phyloP scores from a whole-genome alignment of 192 early-diverging fungal genomes.

The Dissophora globulifera region DNA sequence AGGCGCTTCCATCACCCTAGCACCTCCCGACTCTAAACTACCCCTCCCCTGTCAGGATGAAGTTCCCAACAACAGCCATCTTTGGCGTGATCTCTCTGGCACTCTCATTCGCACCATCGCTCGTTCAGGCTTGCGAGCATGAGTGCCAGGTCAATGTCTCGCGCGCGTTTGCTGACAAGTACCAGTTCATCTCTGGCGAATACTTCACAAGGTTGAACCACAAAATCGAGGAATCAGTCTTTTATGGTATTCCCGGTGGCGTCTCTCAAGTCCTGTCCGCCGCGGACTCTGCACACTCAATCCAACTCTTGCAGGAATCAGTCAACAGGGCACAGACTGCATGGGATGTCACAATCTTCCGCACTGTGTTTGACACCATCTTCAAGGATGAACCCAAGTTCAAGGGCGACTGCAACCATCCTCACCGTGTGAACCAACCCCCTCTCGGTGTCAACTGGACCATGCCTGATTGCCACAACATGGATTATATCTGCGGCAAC shows the following conservation, averaged over 20 bases:
- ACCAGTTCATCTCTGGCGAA: conserved; percentile 39
- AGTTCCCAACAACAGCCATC: not conserved
- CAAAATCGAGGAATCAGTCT: conserved; percentile 18
- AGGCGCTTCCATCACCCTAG: too few species aligned
- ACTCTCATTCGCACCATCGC: not conserved
- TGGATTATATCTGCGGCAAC: conserved; percentile 71
- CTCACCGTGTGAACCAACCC: conserved; percentile 57
- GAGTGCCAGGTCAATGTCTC: conserved; percentile 59
- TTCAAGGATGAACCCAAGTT: conserved; percentile 61
- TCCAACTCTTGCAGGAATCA: conserved; percentile 11
- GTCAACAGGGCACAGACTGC: conserved; percentile 34
- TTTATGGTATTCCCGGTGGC: conserved; percentile 19
- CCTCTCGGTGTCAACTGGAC: conserved; percentile 61
- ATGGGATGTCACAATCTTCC: conserved; percentile 38
- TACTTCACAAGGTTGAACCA: conserved; percentile 28
- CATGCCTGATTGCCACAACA: conserved; percentile 59
- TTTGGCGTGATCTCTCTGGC: conserved; percentile 1
- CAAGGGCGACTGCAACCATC: conserved; percentile 67
- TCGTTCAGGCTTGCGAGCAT: conserved; percentile 53
- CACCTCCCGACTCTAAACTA: too few species aligned
- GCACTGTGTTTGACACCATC: conserved; percentile 48
- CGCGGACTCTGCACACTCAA: conserved; percentile 13
- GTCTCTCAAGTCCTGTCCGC: conserved; percentile 16
- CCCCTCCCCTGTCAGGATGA: conserved; percentile 12
- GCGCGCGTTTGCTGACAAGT: conserved; percentile 55